Percentiles rank a stretch among this genome's conserved stretches.
Evolutionary conservation across 352 stramenopile genomes (phyloP).

Genomic region (Phytopythium sindhum): DNA sequence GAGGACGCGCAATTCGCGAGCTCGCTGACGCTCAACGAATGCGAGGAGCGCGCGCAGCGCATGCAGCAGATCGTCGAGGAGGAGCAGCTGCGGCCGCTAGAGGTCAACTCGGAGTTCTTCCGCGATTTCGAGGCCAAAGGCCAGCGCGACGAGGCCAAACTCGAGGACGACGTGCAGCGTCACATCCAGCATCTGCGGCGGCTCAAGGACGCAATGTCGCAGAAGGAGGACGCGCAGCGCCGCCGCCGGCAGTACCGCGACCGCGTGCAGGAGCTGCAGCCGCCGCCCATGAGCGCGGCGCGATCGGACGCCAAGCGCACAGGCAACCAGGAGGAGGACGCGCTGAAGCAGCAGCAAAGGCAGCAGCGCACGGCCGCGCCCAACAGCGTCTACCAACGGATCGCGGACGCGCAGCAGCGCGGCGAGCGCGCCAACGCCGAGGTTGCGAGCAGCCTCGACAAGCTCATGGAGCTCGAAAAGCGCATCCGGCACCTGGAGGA

Average conservation of each 20-base stretch:
- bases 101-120: slow-evolving; percentile 89
- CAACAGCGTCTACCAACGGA: slow-evolving; percentile 35
- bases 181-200: slow-evolving; percentile 85
- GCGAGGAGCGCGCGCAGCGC: slow-evolving; percentile 80
- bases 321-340: slow-evolving; percentile 49
- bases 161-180: slow-evolving; percentile 85
- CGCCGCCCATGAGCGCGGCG: slow-evolving; percentile 17
- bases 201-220: slow-evolving; percentile 64
- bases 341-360: slow-evolving; percentile 6
- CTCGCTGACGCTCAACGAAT: slow-evolving; percentile 48
- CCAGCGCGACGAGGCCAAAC: slow-evolving; percentile 45
- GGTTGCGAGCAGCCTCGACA: slow-evolving; percentile 79
- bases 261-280: slow-evolving; percentile 51
- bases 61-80: slow-evolving; percentile 92
- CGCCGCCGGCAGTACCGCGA: slow-evolving; percentile 63
- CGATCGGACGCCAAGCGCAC: slow-evolving; percentile 11
- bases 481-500: slow-evolving; percentile 84
- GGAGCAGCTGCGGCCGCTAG: slow-evolving; percentile 88
- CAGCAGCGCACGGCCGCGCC: slow-evolving; percentile 4
- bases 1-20: slow-evolving; percentile 57
- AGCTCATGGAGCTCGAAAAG: slow-evolving; percentile 88
- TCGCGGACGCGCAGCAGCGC: slow-evolving; percentile 13
- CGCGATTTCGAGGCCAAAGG: slow-evolving; percentile 79
- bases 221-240: slow-evolving; percentile 59
- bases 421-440: slow-evolving; percentile 25